These are phyloP conservation scores for Teratosphaeria epicoccoides DNA, from an alignment of 2,329 filamentous ascomycete species.

Conservation along the genomic window DNA sequence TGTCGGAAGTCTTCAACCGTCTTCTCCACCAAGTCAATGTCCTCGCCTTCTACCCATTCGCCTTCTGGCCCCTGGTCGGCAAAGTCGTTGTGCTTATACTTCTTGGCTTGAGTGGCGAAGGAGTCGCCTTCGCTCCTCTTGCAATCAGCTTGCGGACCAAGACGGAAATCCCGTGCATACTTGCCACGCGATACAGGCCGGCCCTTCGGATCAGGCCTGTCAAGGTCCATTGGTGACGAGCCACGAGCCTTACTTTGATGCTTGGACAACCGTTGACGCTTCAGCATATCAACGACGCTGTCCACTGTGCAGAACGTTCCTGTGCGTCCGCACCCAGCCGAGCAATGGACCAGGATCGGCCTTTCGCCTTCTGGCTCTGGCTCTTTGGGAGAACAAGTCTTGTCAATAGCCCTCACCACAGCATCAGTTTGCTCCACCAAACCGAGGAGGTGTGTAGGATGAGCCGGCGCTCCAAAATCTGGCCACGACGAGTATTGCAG, in stretches of 20 bases:
- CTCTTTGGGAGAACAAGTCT: constrained; percentile 39
- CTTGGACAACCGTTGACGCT: constrained; percentile 53
- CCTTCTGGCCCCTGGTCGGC: constrained; percentile 29
- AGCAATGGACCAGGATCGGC: constrained; percentile 88
- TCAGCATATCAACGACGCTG: constrained; percentile 90
- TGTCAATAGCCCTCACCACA: constrained; percentile 42
- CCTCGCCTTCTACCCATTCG: constrained; percentile 58
- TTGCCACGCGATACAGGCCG: not conserved
- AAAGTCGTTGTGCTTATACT: not conserved
- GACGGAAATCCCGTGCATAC: not conserved
- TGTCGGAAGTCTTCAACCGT: constrained; percentile 84
- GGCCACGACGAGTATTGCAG: constrained; percentile 95
- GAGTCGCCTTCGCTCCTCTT: constrained; percentile 10
- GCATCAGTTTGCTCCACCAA: constrained; percentile 85
- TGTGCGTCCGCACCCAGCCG: constrained; percentile 87
- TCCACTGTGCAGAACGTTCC: constrained; percentile 96
- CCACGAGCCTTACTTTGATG: constrained; percentile 7
- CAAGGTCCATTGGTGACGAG: constrained; percentile 36
- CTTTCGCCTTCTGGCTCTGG: constrained; percentile 44
- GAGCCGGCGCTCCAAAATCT: constrained; percentile 86
- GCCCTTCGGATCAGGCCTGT: constrained; percentile 8
- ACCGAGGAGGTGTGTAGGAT: constrained; percentile 74
- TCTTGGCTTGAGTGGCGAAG: constrained; percentile 15
- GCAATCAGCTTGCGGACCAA: not conserved
- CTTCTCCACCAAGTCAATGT: constrained; percentile 68